Evolutionary conservation across 768 basidiomycete genomes (phyloP).

Genomic region (Suillus americanus): DNA sequence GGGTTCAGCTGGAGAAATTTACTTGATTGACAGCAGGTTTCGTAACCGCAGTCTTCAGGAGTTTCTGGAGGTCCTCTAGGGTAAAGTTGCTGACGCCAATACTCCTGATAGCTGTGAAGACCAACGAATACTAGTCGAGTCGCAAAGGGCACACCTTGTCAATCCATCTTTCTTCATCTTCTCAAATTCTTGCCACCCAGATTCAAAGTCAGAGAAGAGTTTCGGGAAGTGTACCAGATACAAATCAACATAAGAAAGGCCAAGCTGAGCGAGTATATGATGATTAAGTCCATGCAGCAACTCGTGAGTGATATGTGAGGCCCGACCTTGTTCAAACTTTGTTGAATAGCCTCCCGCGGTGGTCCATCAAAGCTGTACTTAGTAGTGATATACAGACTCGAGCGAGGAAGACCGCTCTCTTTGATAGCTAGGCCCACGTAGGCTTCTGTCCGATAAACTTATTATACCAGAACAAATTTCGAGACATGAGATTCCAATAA

Average conservation of each 20-base stretch:
- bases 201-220: slow-evolving; percentile 37
- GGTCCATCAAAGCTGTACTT: slow-evolving; percentile 44
- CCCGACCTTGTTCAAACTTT: slow-evolving; percentile 52
- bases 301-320: neutral
- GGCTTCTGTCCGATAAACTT: slow-evolving; percentile 33
- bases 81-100: slow-evolving; percentile 75
- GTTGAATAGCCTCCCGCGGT: slow-evolving; percentile 40
- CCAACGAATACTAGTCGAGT: neutral
- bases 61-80: slow-evolving; percentile 47
- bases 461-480: neutral
- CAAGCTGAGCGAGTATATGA: slow-evolving; percentile 44
- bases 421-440: slow-evolving; percentile 40
- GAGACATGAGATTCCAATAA: slow-evolving; percentile 3
- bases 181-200: slow-evolving; percentile 58
- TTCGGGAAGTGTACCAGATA: slow-evolving; percentile 63
- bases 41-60: slow-evolving; percentile 51
- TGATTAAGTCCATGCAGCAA: no score
- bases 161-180: slow-evolving; percentile 45
- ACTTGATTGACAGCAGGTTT: slow-evolving; percentile 76
- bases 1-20: no score
- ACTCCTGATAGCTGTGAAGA: slow-evolving; percentile 42
- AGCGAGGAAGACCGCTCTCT: slow-evolving; percentile 45
- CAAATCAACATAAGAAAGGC: slow-evolving; percentile 59
- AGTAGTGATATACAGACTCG: slow-evolving; percentile 53
- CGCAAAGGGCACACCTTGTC: slow-evolving; percentile 20